These are phyloP conservation scores for Euphorbia peplus DNA, from an alignment of 345 rosid genomes.

Conservation along the genomic window DNA sequence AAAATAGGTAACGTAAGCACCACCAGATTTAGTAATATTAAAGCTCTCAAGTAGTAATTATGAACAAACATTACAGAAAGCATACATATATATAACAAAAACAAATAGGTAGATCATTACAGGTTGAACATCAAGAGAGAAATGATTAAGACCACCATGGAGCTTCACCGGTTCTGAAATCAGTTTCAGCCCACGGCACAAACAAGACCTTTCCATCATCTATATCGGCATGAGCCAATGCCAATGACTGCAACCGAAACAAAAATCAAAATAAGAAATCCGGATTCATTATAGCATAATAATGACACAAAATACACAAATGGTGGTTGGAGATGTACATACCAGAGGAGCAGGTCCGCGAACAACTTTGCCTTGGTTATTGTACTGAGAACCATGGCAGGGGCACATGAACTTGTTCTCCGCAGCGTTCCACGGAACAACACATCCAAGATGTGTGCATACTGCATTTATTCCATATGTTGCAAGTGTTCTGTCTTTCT, in stretches of 20 bases:
- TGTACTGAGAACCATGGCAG: slow-evolving; percentile 98
- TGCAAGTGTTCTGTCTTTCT: slow-evolving; percentile 78
- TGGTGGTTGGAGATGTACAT: slow-evolving; percentile 21
- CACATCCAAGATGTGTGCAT: slow-evolving; percentile 96
- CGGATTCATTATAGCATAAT: too few species aligned
- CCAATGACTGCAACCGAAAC: slow-evolving; percentile 58
- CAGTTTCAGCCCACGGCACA: slow-evolving; percentile 89
- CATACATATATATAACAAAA: too few species aligned
- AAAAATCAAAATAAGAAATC: not conserved
- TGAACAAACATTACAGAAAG: too few species aligned
- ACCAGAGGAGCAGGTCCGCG: slow-evolving; percentile 98
- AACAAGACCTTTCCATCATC: slow-evolving; percentile 84
- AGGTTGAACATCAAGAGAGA: too few species aligned
- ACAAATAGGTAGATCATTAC: too few species aligned
- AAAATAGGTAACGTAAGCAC: too few species aligned
- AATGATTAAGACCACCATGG: slow-evolving; percentile 83
- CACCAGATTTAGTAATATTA: too few species aligned
- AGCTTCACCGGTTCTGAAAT: slow-evolving; percentile 93
- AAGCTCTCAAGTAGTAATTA: too few species aligned
- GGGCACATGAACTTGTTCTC: slow-evolving; percentile 96
- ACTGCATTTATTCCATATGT: slow-evolving; percentile 79
- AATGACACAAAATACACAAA: not conserved
- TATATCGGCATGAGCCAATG: slow-evolving; percentile 77
- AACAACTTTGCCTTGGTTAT: slow-evolving; percentile 89
- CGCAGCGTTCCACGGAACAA: slow-evolving; percentile 82